Evolutionary conservation across 768 basidiomycete species (phyloP), one percentile per base, ranked within the genome.

Genomic region (Leucogyrophana mollusca): DNA sequence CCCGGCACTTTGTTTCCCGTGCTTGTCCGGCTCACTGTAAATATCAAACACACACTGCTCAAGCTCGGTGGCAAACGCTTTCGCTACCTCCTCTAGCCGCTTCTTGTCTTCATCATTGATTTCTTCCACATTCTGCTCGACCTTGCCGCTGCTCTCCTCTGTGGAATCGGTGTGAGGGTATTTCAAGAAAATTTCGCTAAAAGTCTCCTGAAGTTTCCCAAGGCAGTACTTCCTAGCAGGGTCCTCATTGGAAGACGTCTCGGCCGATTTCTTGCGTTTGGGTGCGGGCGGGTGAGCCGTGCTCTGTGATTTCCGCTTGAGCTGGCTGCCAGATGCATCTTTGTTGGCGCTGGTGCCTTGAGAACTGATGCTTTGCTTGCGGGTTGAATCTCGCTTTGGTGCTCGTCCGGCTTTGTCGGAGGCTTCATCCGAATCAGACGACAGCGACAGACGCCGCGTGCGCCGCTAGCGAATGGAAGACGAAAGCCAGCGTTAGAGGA

Each of bases 171-270:
- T 65, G 63, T 78, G 74, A 17, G 87, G 86, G 67, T 90, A 87
- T 50, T 80, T 76, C 52, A 81, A 55, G 62, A 87, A 92, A 17
- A 92, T 80, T 22, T 82, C 76, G 50, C 70, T 71, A 62, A 91
- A 80, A 50, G 90, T 68, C 39, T 87, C 85, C 55, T 82, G 78
- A 55, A 91, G 66, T 65, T 90, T 90, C 11, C 77, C 76, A 40
- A 88, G 71, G 62, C 90, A 93, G 54, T 90, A 92, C 60, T 83
- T 90, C 51, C 90, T 76, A 0, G 80, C 75, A 8, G 87, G 80
- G 56, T 93, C 90, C n/a, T 84, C 84, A 5, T 69, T 63, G 1
- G 72, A 65, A n/a, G 58, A 55, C 17, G 65, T 22, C 10, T 69
- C 67, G 32, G 63, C 62, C 17, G 69, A 63, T 57, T 72, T 77